Base-by-base conservation (phyloP, 345 rosid species). In the Rhodamnia argentea region DNA sequence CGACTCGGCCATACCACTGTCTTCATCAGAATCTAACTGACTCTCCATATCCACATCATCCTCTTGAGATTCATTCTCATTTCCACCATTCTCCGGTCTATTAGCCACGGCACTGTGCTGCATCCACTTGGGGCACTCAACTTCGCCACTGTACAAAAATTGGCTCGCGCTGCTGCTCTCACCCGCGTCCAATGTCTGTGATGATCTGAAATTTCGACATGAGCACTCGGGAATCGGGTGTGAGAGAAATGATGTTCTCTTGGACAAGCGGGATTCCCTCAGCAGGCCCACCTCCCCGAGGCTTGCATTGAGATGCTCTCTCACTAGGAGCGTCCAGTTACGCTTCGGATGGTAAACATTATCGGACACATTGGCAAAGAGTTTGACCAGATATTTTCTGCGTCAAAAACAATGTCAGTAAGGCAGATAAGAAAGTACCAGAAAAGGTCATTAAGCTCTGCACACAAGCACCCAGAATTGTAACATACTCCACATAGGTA, bases 201-300 rank as follows among this genome's bases (percentile, higher is more conserved):
- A 87, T 62, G 87, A 82, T 83, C 90, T 74, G 89, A 85, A 40
- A 84, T 87, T 95, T 92, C 94, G 92, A 90, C 99, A 98, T 56
- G 97, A 94, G 92, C 99, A 98, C 91, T 98, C 99, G 15, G 99
- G 99, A 62, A 96, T 94, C 2, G 99, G 99, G 89, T 98, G 98
- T 1, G 98, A 95, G 26, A 98, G 91, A 87, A 96, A 98, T 54
- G 90, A 92, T 55, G 87, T 85, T 5, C 98, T 95, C 91, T 96
- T 96, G 42, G 98, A 93, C 52, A 86, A 74, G 85, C 85, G 91
- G 52, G 97, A 92, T 91, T 95, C 95, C 89, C 95, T 91, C 60
- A 91, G 87, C 55, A 98, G 91, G 74, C 99, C 99, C 84, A 92
- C 93, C 86, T 93, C 95, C 85, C 89, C 90, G 88, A 96, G 89